Percentiles rank a stretch among this genome's conserved stretches.
Evolutionary conservation across 345 rosid genomes (phyloP).

Genomic region (Citropsis articulata): DNA sequence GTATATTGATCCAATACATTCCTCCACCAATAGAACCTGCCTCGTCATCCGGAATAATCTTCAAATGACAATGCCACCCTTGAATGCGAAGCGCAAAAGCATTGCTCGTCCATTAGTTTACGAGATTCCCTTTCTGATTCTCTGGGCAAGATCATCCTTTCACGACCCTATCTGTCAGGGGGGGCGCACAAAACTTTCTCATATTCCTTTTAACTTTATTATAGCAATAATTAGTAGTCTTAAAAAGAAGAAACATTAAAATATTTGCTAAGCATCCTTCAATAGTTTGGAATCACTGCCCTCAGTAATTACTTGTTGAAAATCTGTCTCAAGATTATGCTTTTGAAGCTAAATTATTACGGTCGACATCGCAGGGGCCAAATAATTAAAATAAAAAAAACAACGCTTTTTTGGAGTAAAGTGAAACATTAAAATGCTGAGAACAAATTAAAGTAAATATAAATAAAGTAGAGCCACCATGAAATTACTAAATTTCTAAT

Average conservation of each 20-base stretch:
- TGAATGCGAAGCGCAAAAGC: background rate
- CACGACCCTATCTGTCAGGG: background rate
- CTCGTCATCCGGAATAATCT: background rate
- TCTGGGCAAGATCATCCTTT: background rate
- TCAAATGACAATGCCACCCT: background rate
- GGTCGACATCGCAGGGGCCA: background rate
- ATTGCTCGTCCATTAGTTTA: background rate
- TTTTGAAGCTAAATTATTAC: no score
- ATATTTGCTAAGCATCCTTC: background rate
- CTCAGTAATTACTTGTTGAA: conserved; percentile 17
- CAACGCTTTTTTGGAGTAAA: background rate
- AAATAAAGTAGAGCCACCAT: no score
- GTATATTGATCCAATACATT: background rate
- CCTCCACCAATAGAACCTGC: background rate
- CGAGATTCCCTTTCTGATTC: background rate
- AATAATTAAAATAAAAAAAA: background rate
- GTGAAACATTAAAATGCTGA: background rate
- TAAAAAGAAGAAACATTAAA: background rate
- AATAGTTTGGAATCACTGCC: background rate
- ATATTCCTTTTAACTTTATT: background rate
- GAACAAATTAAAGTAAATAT: background rate
- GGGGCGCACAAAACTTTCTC: background rate
- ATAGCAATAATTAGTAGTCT: background rate
- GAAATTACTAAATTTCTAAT: background rate
- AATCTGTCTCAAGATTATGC: conserved; percentile 7